A percentile compares a stretch with the other conserved stretches of the same genome.
These are phyloP conservation scores for Pseudonitzschia delicatissima DNA, from an alignment of 108 stramenopile genomes.

Conservation along the genomic window DNA sequence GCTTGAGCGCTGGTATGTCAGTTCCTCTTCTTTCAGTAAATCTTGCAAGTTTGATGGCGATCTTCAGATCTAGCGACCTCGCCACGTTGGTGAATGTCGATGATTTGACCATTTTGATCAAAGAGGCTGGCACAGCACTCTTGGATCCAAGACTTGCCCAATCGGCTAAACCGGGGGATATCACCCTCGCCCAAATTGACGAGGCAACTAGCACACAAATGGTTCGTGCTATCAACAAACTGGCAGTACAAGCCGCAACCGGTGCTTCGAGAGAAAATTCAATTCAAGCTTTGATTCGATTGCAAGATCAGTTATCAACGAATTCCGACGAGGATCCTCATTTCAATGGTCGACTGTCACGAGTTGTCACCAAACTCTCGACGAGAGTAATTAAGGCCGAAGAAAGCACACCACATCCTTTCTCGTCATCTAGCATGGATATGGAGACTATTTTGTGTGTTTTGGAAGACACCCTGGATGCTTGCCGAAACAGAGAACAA, in stretches of 20 bases:
- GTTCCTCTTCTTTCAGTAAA: constrained; percentile 58
- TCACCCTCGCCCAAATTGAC: constrained; percentile 23
- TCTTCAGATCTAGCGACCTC: constrained; percentile 48
- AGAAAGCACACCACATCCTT: constrained; percentile 37
- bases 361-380: constrained; percentile 68
- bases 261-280: constrained; percentile 41
- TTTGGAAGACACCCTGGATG: constrained; percentile 37
- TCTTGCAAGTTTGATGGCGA: constrained; percentile 52
- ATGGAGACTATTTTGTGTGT: constrained; percentile 54
- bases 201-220: constrained; percentile 54
- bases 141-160: constrained; percentile 62
- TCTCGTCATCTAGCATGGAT: constrained; percentile 39
- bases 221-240: constrained; percentile 75
- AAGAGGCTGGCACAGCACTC: constrained; percentile 52
- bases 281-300: constrained; percentile 50
- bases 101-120: constrained; percentile 48
- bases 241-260: constrained; percentile 64
- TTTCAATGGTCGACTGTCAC: constrained; percentile 52
- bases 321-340: constrained; percentile 21
- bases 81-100: constrained; percentile 41
- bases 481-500: constrained; percentile 13
- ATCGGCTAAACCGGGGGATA: constrained; percentile 7
- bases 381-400: constrained; percentile 65
- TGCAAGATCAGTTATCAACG: constrained; percentile 57
- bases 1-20: constrained; percentile 44